Conservation (phyloP, 805 yeast species). For the Dipodascopsis uninucleata region DNA sequence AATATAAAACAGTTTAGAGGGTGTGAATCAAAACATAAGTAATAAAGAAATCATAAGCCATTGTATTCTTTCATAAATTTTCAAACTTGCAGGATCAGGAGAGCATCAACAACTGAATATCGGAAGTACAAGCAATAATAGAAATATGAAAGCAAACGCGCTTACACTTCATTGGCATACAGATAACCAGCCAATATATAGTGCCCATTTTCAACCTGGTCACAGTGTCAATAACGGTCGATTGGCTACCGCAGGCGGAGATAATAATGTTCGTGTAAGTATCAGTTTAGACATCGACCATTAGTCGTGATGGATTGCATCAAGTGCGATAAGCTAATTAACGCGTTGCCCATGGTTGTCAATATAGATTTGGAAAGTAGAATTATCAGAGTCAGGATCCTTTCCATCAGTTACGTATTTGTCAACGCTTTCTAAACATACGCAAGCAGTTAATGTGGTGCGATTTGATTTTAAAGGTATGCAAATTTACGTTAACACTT, state of each 20-base stretch:
- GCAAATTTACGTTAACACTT: too few species aligned
- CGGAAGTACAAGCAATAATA: too few species aligned
- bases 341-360: too few species aligned
- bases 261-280: conserved; percentile 74
- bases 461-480: conserved; percentile 69
- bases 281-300: background rate
- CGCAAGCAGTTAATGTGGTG: conserved; percentile 91
- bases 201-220: conserved; percentile 38
- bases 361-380: conserved; percentile 37
- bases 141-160: conserved; percentile 37
- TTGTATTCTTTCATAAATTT: too few species aligned
- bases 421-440: conserved; percentile 79
- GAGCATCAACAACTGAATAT: too few species aligned
- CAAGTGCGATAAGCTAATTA: background rate
- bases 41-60: too few species aligned
- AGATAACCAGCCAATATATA: conserved; percentile 42
- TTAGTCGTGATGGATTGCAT: too few species aligned
- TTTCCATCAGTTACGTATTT: conserved; percentile 63
- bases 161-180: conserved; percentile 43
- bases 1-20: too few species aligned
- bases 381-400: conserved; percentile 12
- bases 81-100: too few species aligned
- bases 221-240: conserved; percentile 40
- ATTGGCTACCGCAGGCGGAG: conserved; percentile 91
- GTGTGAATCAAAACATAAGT: too few species aligned